Evolutionary conservation across 2,329 filamentous ascomycete genomes (phyloP).

Genomic region (Diaporthe citriasiana): DNA sequence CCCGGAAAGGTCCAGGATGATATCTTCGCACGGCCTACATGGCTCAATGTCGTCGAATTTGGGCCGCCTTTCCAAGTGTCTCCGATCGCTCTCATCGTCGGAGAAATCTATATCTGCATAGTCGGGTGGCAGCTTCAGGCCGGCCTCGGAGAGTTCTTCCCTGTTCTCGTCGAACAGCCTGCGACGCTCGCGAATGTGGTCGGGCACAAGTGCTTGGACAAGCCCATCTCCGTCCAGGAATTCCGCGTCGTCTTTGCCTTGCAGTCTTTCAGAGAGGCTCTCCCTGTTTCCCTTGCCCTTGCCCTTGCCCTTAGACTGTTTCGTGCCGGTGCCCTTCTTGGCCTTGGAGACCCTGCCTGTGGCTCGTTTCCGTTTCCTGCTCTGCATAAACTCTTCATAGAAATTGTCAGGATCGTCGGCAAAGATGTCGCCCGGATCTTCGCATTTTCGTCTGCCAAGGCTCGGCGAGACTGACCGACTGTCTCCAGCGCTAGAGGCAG

Average conservation of each 20-base stretch:
- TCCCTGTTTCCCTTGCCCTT: constrained; percentile 47
- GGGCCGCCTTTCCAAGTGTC: constrained; percentile 71
- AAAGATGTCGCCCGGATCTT: constrained; percentile 38
- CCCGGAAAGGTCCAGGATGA: constrained; percentile 79
- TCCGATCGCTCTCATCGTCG: constrained; percentile 69
- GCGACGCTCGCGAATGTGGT: constrained; percentile 79
- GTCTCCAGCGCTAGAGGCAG: constrained; percentile 43
- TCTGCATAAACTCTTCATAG: constrained; percentile 67
- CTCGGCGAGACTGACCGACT: background rate
- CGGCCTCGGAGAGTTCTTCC: constrained; percentile 73
- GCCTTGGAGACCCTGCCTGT: constrained; percentile 65
- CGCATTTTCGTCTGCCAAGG: constrained; percentile 27
- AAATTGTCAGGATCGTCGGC: constrained; percentile 70
- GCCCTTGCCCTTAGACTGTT: constrained; percentile 46
- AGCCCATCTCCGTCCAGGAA: constrained; percentile 51
- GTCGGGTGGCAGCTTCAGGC: constrained; percentile 81
- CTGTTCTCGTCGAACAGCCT: constrained; percentile 75
- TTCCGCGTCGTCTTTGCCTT: constrained; percentile 37
- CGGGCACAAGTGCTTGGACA: constrained; percentile 68
- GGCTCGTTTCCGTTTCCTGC: constrained; percentile 62
- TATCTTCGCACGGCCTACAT: constrained; percentile 79
- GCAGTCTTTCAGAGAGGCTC: background rate
- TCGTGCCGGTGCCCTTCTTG: constrained; percentile 50
- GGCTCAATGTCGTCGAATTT: constrained; percentile 75
- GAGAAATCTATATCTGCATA: constrained; percentile 84